Base-by-base conservation (phyloP, 202 grass and related monocot genomes). In the Digitaria exilis region DNA sequence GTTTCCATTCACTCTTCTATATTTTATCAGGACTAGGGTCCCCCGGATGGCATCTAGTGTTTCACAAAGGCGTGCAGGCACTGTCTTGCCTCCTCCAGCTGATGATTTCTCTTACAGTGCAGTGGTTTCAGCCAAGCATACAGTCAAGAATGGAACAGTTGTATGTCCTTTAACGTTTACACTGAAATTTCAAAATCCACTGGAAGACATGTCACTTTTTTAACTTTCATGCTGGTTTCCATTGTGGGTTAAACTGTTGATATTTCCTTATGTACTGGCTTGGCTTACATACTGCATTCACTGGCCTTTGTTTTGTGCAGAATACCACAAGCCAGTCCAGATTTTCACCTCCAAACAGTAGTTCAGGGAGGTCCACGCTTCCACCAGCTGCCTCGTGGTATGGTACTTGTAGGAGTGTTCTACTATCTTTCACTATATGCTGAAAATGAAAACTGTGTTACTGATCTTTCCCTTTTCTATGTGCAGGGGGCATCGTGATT, bases 341-440 rank as follows among this genome's bases (percentile, higher is more conserved):
- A 82, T 65, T 87, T 75, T 93, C 90, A 55, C 92, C 86, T 79
- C 92, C 87, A 93, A 93, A 88, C 71, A 89, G 88, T 78, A 93
- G 87, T 87, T 67, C 80, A 35, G 93, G 93, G 68, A 94, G 90
- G 65, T 91, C 96, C 62, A 95, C 87, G 5, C 81, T 95, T 71
- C 95, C 90, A 84, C 71, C 85, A 76, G 85, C 89, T 81, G 81
- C 95, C 65, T 92, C 95, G 44, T 98, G 95, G 95, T 97, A 89
- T 64, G 30, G 5, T 88, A 49, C 77, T 79, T 78, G 62, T 86
- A 57, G 32, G 45, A 65, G 5, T 68, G 62, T 73, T 67, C 15
- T 60, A 28, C 45, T 72, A 32, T 21, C 44, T 32, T 50, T 64
- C 44, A 7, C 43, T 52, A 76, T 32, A 56, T 46, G 51, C 75